Evolutionary conservation across 148 eudicot species (phyloP).

Genomic region (Amaranthus hypochondriacus): DNA sequence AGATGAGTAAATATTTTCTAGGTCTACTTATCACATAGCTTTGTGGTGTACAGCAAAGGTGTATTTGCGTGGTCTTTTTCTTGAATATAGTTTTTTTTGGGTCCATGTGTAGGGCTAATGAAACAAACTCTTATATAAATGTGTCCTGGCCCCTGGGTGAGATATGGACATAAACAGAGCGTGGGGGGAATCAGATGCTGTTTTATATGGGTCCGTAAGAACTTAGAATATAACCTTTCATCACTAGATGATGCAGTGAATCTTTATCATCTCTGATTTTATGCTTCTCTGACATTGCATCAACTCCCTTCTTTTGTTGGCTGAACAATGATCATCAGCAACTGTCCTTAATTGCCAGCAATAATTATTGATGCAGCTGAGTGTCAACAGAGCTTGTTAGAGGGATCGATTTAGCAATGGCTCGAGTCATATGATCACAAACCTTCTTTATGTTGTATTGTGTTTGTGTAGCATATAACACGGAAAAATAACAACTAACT

Average conservation of each 20-base stretch:
- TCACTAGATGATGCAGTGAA: neutral
- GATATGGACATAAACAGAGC: neutral
- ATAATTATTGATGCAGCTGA: neutral
- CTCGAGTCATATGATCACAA: neutral
- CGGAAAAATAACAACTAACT: too few relatives aligned
- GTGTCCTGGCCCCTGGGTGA: neutral
- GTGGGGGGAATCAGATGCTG: conserved; percentile 15
- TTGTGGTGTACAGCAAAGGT: neutral
- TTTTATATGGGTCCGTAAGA: neutral
- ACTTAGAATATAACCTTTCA: neutral
- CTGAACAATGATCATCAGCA: too few relatives aligned
- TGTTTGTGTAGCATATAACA: too few relatives aligned
- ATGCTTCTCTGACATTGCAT: neutral
- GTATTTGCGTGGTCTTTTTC: neutral
- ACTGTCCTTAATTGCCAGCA: too few relatives aligned
- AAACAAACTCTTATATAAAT: neutral
- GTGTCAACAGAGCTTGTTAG: neutral
- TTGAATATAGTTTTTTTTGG: neutral
- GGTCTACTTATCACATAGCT: too few relatives aligned
- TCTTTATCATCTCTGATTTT: too few relatives aligned
- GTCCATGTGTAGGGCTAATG: neutral
- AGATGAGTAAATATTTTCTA: too few relatives aligned
- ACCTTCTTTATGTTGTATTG: too few relatives aligned
- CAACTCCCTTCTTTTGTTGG: neutral
- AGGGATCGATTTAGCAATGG: neutral